phyloP scores from a whole-genome alignment of 2,329 filamentous ascomycete genomes.

The Botrytis hyacinthi region DNA sequence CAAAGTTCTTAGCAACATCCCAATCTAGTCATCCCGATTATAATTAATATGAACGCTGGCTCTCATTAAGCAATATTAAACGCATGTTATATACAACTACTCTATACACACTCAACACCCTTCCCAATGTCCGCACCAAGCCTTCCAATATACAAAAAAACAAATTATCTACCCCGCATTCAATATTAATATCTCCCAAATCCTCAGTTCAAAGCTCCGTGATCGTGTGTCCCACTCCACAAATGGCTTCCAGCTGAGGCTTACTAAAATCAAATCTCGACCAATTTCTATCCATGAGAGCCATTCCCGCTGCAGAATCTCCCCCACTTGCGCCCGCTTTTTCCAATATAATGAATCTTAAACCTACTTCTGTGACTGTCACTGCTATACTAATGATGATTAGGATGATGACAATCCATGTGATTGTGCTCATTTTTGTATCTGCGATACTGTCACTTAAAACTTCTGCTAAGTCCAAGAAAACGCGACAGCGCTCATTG shows the following conservation, averaged over 20 bases:
- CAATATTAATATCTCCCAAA: background rate
- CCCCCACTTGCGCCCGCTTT: slow-evolving; percentile 34
- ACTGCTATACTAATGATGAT: slow-evolving; percentile 90
- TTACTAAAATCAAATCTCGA: slow-evolving; percentile 33
- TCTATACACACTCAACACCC: background rate
- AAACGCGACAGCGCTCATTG: slow-evolving; percentile 94
- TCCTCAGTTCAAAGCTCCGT: slow-evolving; percentile 24
- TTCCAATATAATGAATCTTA: slow-evolving; percentile 75
- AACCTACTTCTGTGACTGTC: slow-evolving; percentile 82
- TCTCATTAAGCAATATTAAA: background rate
- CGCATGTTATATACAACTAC: background rate
- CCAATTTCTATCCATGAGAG: slow-evolving; percentile 29
- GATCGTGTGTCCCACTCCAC: slow-evolving; percentile 34
- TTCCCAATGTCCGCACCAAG: background rate
- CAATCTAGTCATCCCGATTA: background rate
- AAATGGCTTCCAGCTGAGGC: slow-evolving; percentile 36
- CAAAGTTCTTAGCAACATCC: background rate
- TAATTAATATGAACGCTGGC: background rate
- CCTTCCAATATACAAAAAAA: background rate
- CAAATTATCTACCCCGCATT: background rate
- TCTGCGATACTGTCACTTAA: slow-evolving; percentile 89
- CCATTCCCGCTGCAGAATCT: slow-evolving; percentile 2
- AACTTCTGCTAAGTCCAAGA: slow-evolving; percentile 94
- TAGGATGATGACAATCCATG: slow-evolving; percentile 96
- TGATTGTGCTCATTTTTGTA: slow-evolving; percentile 92